phyloP scores from a whole-genome alignment of 2,329 filamentous ascomycete species.

The Cordyceps fumosorosea region DNA sequence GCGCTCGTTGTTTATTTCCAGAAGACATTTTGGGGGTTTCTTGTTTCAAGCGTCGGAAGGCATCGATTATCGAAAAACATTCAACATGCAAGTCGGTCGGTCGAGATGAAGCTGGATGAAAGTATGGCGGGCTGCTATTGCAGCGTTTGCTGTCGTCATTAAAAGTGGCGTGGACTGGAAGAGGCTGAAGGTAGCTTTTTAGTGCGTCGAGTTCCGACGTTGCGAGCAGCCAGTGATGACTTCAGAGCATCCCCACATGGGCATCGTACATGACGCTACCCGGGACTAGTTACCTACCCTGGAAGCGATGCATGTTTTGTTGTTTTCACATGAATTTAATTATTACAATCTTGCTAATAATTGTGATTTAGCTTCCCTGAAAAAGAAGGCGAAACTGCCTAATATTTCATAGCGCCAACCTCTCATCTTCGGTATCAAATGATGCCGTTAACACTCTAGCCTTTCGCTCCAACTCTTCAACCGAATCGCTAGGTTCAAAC shows the following conservation, averaged over 20 bases:
- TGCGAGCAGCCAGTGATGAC: conserved; percentile 13
- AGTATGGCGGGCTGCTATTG: not conserved
- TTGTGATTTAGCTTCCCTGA: no score
- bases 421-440: not conserved
- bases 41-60: not conserved
- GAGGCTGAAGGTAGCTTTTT: conserved; percentile 4
- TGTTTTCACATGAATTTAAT: not conserved
- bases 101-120: not conserved
- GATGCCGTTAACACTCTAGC: not conserved
- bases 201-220: conserved; percentile 3
- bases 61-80: not conserved
- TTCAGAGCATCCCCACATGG: conserved; percentile 12
- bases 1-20: conserved; percentile 12
- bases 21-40: conserved; percentile 9
- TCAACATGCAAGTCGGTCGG: not conserved
- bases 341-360: no score
- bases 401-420: not conserved
- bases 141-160: not conserved
- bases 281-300: not conserved
- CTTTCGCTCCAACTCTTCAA: not conserved
- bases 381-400: no score
- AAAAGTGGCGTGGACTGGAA: conserved; percentile 11
- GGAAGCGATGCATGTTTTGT: not conserved
- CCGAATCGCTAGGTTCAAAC: not conserved
- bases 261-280: not conserved